These are phyloP conservation scores for Farysia itapuensis DNA, from an alignment of 1,284 basidiomycete genomes.

Conservation along the genomic window DNA sequence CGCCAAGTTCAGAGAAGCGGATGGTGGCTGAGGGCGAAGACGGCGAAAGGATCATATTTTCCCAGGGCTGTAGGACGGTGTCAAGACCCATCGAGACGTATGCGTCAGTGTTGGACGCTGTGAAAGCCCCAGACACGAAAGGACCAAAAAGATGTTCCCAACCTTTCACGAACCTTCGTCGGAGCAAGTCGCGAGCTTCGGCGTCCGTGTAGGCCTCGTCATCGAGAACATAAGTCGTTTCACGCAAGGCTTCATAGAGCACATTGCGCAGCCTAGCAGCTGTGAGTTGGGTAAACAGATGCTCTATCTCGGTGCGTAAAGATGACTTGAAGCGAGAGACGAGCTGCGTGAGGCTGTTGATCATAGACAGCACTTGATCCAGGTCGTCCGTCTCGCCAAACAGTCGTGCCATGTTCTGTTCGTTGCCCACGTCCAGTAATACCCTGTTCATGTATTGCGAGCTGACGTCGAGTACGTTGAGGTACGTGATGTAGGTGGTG, in stretches of 20 bases:
- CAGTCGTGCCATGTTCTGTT: constrained; percentile 16
- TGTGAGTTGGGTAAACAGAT: constrained; percentile 88
- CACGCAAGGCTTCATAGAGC: constrained; percentile 83
- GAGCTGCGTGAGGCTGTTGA: constrained; percentile 6
- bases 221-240: constrained; percentile 77
- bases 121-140: constrained; percentile 81
- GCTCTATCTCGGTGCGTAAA: constrained; percentile 77
- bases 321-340: constrained; percentile 23
- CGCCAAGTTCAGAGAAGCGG: constrained; percentile 93
- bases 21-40: too few relatives aligned
- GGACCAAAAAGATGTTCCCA: constrained; percentile 75
- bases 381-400: constrained; percentile 13
- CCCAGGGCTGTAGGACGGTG: constrained; percentile 86
- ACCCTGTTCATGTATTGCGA: constrained; percentile 48
- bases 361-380: constrained; percentile 9
- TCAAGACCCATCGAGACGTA: constrained; percentile 84
- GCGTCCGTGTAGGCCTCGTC: constrained; percentile 81
- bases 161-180: constrained; percentile 78
- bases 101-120: constrained; percentile 80
- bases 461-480: constrained; percentile 53
- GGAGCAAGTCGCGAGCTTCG: constrained; percentile 80
- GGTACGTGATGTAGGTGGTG: constrained; percentile 48
- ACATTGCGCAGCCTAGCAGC: constrained; percentile 80
- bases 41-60: constrained; percentile 76
- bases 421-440: constrained; percentile 34